Base-by-base conservation (phyloP, 495 filamentous ascomycete genomes). In the Astrothelium macrocarpum region DNA sequence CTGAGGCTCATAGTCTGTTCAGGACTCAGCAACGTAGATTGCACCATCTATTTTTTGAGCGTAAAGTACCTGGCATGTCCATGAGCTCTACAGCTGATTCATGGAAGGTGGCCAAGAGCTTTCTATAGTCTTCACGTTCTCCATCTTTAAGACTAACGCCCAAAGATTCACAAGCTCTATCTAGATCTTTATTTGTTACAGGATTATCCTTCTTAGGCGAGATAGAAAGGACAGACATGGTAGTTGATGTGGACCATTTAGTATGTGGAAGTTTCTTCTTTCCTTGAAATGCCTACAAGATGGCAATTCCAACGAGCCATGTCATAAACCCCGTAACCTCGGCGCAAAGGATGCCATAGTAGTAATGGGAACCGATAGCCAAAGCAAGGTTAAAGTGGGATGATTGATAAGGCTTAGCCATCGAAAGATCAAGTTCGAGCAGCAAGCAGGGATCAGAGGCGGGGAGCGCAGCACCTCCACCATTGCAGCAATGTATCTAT, bases 51-150 rank as follows among this genome's bases (percentile, higher is more conserved):
- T n/a, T 20, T 49, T 5, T 49, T 5, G 5, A 20, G 18, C 16
- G 5, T 18, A 49, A n/a, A 12, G 5, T 32, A 66, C 64, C 60
- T 11, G 63, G 58, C 65, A 65, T 64, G 7, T 59, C 60, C 70
- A 71, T 70, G 45, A 73, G 42, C 59, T 73, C 71, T 32, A 64
- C 62, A 28, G 68, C 71, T 25, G 69, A 64, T 53, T 72, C 71
- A 53, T 72, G 69, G 60, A 73, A 70, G 14, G 69, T 70, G 1
- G 71, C 71, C 18, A 73, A 65, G 23, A 73, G 70, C 66, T 70
- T 70, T 25, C 67, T 32, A 58, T 71, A 73, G 23, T 73, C 71
- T 31, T 70, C 71, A 23, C 70, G 62, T 62, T 73, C 71, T 39
- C 66, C 70, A 67, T 71, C 62, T 60, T 68, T 68, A 64, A 69